phyloP scores from a whole-genome alignment of 805 yeast species.

The Aciculoconidium aculeatum region DNA sequence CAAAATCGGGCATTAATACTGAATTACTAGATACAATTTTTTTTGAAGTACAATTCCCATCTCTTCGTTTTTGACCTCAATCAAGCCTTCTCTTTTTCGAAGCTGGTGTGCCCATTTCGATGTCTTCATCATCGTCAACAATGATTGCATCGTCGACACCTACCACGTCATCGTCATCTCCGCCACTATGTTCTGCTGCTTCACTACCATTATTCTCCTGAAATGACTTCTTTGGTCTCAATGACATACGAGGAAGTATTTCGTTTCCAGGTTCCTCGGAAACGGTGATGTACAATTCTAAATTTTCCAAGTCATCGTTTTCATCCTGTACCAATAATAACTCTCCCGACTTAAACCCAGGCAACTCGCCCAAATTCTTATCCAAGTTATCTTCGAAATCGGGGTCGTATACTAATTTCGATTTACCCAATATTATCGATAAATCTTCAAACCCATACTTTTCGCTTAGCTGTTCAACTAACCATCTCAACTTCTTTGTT shows the following conservation, averaged over 20 bases:
- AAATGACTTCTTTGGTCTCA: slow-evolving; percentile 9
- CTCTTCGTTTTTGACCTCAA: neutral
- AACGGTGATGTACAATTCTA: slow-evolving; percentile 52
- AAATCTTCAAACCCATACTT: slow-evolving; percentile 49
- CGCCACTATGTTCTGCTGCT: neutral
- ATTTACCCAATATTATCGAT: slow-evolving; percentile 52
- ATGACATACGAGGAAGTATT: slow-evolving; percentile 13
- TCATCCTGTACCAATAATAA: slow-evolving; percentile 75
- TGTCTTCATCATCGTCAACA: slow-evolving; percentile 10
- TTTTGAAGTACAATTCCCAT: neutral
- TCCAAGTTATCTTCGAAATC: slow-evolving; percentile 80
- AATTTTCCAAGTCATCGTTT: slow-evolving; percentile 55
- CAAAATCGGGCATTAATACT: no score
- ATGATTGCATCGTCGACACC: slow-evolving; percentile 5
- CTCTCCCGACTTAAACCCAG: slow-evolving; percentile 57
- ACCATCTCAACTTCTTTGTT: slow-evolving; percentile 36
- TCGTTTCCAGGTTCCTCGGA: slow-evolving; percentile 4
- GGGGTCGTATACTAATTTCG: slow-evolving; percentile 67
- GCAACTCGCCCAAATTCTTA: slow-evolving; percentile 37
- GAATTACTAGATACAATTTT: no score
- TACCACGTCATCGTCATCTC: slow-evolving; percentile 1
- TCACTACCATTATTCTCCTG: slow-evolving; percentile 4
- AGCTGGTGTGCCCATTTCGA: slow-evolving; percentile 8
- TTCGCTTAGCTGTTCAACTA: slow-evolving; percentile 45
- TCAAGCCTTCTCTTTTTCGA: slow-evolving; percentile 10